Percentiles rank a stretch among this genome's conserved stretches.
phyloP scores from a whole-genome alignment of 2,329 filamentous ascomycete genomes.

The Bimuria novae-zelandiae region DNA sequence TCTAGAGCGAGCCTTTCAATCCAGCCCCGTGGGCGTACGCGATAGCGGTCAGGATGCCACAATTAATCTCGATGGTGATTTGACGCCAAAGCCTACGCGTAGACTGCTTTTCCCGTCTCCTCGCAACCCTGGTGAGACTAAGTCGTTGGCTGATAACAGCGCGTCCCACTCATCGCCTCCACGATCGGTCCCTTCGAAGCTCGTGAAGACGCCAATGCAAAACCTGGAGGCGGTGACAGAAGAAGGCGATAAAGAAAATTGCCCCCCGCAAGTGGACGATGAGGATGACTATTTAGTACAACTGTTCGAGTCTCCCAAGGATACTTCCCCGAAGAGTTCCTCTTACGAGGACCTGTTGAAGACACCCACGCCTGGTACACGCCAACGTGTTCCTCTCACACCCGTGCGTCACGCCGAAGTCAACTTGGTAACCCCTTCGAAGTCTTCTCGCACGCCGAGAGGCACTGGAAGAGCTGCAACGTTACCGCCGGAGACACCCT shows the following conservation, averaged over 20 bases:
- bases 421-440: conserved; percentile 44
- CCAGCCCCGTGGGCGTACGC: conserved; percentile 61
- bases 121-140: conserved; percentile 66
- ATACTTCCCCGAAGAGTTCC: conserved; percentile 63
- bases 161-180: conserved; percentile 12
- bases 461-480: conserved; percentile 36
- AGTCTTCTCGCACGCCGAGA: conserved; percentile 44
- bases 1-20: conserved; percentile 62
- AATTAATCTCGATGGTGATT: conserved; percentile 54
- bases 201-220: conserved; percentile 29
- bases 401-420: conserved; percentile 33
- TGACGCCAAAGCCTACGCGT: conserved; percentile 67
- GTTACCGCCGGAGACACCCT: conserved; percentile 55
- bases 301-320: conserved; percentile 69
- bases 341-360: conserved; percentile 53
- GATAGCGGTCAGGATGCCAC: conserved; percentile 51
- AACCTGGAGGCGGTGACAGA: conserved; percentile 20
- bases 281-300: conserved; percentile 60
- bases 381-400: conserved; percentile 41
- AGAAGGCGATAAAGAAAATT: conserved; percentile 62
- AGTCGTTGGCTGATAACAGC: conserved; percentile 61
- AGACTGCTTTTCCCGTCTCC: conserved; percentile 79
- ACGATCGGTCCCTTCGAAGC: background rate
- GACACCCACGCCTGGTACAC: conserved; percentile 50
- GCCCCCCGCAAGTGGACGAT: conserved; percentile 46